Evolutionary conservation across 352 stramenopile genomes (phyloP), one percentile per base, ranked within the genome.

Genomic region (Globisporangium alternatum): DNA sequence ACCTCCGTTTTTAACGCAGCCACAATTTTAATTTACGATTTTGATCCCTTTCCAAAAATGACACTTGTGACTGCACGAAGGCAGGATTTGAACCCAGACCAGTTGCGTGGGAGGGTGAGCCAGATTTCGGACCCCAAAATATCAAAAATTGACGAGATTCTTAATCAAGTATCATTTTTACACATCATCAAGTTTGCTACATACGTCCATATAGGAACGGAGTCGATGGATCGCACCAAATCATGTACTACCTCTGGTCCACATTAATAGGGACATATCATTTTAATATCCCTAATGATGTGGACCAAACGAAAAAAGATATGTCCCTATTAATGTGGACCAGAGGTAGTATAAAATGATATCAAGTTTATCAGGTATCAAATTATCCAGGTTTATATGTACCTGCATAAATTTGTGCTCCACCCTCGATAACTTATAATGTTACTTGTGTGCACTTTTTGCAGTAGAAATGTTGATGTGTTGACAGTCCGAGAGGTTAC

Each of bases 1-100:
- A 33, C 47, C 10, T 54, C 47, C 22, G 47, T 54, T 31, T 30
- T 54, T 2, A 54, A 54, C 47, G 22, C 47, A 54, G 47, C 47
- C 47, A 35, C 22, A 54, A n/a, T n/a, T 35, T 35, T 33, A 19
- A 35, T 35, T 54, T 31, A 35, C n/a, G 10, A 0, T 21, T 35
- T 54, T 22, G 47, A 33, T 9, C 53, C 30, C 8, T 59, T 59
- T 45, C 31, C 31, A 59, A 45, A 47, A 59, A 44, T 30, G 30
- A 59, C 2, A 59, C 53, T 59, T 59, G 53, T 45, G 53, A 53
- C 47, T 54, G 47, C 47, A 54, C 47, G 22, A 54, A 54, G 47
- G 10, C 47, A 22, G 22, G 47, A 54, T 54, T 54, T 35, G 53
- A 59, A 59, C 37, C 30, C 53, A 59, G 21, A 59, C 25, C 37